A percentile compares a stretch with the other conserved stretches of the same genome.
Evolutionary conservation across 2,329 filamentous ascomycete genomes (phyloP).

Genomic region (Aureobasidium sp.): DNA sequence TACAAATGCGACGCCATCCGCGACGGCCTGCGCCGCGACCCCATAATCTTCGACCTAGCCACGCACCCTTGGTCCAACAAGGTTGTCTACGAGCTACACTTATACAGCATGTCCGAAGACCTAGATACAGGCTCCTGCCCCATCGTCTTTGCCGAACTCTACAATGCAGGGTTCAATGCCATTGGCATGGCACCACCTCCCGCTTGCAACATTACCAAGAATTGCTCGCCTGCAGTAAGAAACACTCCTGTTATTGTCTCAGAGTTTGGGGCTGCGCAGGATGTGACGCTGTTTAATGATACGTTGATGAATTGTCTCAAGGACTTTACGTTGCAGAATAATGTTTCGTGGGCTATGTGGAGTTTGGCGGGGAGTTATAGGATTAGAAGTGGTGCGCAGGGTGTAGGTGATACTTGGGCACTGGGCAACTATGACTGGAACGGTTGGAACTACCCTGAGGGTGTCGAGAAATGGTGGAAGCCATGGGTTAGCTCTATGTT

Average conservation of each 20-base stretch:
- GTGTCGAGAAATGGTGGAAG: conserved; percentile 43
- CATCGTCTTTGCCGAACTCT: conserved; percentile 41
- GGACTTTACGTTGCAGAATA: conserved; percentile 37
- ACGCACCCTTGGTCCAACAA: conserved; percentile 41
- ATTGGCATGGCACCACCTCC: conserved; percentile 27
- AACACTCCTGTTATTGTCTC: conserved; percentile 30
- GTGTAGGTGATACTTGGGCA: conserved; percentile 41
- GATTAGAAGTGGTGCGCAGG: conserved; percentile 37
- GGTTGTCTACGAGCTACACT: conserved; percentile 39
- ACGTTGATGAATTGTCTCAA: conserved; percentile 40
- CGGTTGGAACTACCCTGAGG: conserved; percentile 38
- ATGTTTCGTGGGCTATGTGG: conserved; percentile 45
- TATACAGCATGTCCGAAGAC: conserved; percentile 31
- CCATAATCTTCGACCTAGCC: conserved; percentile 39
- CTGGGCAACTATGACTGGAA: conserved; percentile 40
- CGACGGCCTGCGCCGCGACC: conserved; percentile 35
- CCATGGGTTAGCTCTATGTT: conserved; percentile 40
- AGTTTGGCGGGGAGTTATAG: conserved; percentile 41
- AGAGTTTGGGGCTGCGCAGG: conserved; percentile 31
- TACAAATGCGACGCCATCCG: conserved; percentile 33
- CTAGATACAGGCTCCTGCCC: conserved; percentile 37
- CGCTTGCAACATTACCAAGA: conserved; percentile 27
- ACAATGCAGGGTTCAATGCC: conserved; percentile 44
- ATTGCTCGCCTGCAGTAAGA: conserved; percentile 27
- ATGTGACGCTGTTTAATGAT: conserved; percentile 33